Evolutionary conservation across 2,329 filamentous ascomycete genomes (phyloP).

Genomic region (Trichophyton simii): DNA sequence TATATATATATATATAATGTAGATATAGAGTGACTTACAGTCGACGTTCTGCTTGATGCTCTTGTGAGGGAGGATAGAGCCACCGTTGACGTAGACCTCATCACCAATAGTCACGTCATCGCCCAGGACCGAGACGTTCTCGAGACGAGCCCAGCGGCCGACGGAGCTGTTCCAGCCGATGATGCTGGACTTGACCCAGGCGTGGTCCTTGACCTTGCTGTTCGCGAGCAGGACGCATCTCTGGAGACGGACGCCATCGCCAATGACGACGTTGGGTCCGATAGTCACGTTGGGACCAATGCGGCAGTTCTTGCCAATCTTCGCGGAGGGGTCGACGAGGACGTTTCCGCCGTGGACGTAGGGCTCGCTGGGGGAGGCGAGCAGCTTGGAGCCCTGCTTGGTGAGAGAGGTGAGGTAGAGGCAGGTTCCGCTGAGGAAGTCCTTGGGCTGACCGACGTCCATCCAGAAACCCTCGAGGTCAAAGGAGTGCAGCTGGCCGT

Average conservation of each 20-base stretch:
- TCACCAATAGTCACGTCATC: conserved; percentile 97
- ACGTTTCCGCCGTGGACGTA: conserved; percentile 92
- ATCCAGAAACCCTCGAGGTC: conserved; percentile 98
- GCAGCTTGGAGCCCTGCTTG: conserved; percentile 77
- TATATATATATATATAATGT: conserved; percentile 5
- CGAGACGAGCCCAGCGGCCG: conserved; percentile 86
- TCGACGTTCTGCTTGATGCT: conserved; percentile 98
- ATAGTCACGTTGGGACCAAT: conserved; percentile 97
- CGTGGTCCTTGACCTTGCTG: conserved; percentile 95
- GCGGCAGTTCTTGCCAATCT: conserved; percentile 96
- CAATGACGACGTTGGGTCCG: conserved; percentile 80
- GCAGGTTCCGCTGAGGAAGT: conserved; percentile 92
- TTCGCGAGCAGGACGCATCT: conserved; percentile 79
- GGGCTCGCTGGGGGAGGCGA: conserved; percentile 59
- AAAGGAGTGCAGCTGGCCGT: conserved; percentile 86
- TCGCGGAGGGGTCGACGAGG: conserved; percentile 82
- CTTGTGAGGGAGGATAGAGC: conserved; percentile 92
- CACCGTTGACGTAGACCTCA: conserved; percentile 96
- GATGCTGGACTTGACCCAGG: conserved; percentile 97
- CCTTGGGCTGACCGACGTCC: conserved; percentile 97
- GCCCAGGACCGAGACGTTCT: conserved; percentile 95
- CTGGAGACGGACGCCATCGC: conserved; percentile 87
- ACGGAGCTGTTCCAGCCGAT: conserved; percentile 97
- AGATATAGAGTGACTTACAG: conserved; percentile 35
- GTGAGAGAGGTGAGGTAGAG: conserved; percentile 86